A percentile compares a stretch with the other conserved stretches of the same genome.
Conservation (phyloP, 2,329 filamentous ascomycete species). For the Didymosphaeria variabile region DNA sequence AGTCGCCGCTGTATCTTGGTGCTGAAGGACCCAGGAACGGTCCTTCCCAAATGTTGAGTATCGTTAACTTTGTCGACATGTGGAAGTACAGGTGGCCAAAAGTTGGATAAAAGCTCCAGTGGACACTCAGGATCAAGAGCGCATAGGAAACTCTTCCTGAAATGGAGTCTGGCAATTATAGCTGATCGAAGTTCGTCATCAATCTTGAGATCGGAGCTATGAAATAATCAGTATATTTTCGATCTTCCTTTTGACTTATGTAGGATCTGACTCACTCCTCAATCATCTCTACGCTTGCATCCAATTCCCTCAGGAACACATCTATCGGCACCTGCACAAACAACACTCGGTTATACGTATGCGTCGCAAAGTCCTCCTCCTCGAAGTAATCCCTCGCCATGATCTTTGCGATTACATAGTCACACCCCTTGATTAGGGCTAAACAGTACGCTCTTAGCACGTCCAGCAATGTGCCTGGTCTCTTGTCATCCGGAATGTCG, state of each 20-base stretch:
- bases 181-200: conserved; percentile 59
- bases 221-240: conserved; percentile 23
- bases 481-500: conserved; percentile 28
- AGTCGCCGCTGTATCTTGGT: conserved; percentile 89
- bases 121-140: conserved; percentile 54
- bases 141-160: conserved; percentile 71
- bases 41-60: conserved; percentile 69
- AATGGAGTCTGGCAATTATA: conserved; percentile 70
- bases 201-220: conserved; percentile 39
- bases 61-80: conserved; percentile 65
- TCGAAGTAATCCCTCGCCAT: conserved; percentile 90
- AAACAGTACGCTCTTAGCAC: conserved; percentile 87
- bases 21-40: conserved; percentile 83
- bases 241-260: not conserved
- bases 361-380: conserved; percentile 97
- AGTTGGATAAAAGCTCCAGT: conserved; percentile 35
- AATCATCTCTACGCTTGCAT: conserved; percentile 40
- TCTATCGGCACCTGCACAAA: conserved; percentile 60
- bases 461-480: conserved; percentile 47
- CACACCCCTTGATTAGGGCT: conserved; percentile 82
- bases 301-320: conserved; percentile 45
- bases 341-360: conserved; percentile 84
- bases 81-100: conserved; percentile 49
- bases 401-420: conserved; percentile 79
- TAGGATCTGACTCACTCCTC: conserved; percentile 38